Evolutionary conservation across 1,284 basidiomycete species (phyloP).

Genomic region (Singerocomus rubriflavus): DNA sequence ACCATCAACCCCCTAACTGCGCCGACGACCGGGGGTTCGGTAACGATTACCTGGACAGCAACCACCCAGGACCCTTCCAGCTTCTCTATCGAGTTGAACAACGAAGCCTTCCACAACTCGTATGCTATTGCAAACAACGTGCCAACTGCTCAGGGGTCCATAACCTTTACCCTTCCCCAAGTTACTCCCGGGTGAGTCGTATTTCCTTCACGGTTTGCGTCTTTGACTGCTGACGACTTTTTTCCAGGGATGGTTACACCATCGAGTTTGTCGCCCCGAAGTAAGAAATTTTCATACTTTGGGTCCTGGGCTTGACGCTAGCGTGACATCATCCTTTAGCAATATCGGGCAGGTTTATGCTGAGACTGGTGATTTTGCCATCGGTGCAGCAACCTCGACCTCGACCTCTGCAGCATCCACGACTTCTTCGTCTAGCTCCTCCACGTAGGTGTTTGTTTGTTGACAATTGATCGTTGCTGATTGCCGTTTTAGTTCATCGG

Average conservation of each 20-base stretch:
- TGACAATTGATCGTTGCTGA: neutral
- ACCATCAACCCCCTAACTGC: slow-evolving; percentile 40
- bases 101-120: slow-evolving; percentile 49
- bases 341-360: slow-evolving; percentile 49
- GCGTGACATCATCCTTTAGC: slow-evolving; percentile 26
- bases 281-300: slow-evolving; percentile 24
- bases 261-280: slow-evolving; percentile 47
- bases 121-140: slow-evolving; percentile 63
- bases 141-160: slow-evolving; percentile 31
- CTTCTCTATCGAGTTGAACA: slow-evolving; percentile 44
- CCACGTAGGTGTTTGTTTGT: slow-evolving; percentile 8
- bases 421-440: slow-evolving; percentile 3
- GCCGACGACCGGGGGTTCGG: slow-evolving; percentile 32
- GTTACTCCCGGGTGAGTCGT: slow-evolving; percentile 49
- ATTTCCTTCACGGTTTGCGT: neutral
- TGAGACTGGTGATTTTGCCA: slow-evolving; percentile 41
- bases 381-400: slow-evolving; percentile 34
- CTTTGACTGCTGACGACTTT: slow-evolving; percentile 2
- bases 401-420: slow-evolving; percentile 22
- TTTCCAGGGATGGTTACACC: slow-evolving; percentile 47
- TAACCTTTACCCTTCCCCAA: slow-evolving; percentile 46
- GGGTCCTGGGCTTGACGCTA: neutral
- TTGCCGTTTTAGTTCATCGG: slow-evolving; percentile 2
- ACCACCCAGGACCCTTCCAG: slow-evolving; percentile 39
- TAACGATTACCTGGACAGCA: slow-evolving; percentile 50